phyloP scores from a whole-genome alignment of 257 asterid species.

The Przewalskia tangutica region DNA sequence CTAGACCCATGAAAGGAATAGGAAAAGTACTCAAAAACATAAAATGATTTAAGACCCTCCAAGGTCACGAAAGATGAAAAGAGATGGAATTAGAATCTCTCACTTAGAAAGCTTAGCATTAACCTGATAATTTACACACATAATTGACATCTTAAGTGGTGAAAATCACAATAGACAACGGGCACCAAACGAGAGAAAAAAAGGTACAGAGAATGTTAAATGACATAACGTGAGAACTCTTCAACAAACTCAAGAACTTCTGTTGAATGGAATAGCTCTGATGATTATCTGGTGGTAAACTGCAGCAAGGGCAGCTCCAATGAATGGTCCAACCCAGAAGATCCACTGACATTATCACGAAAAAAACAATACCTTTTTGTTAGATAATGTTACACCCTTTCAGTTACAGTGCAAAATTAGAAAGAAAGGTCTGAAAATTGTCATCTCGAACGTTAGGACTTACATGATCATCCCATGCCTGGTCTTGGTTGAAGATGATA shows the following conservation, averaged over 20 bases:
- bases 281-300: neutral
- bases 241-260: conserved; percentile 17
- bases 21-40: no score
- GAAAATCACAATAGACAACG: neutral
- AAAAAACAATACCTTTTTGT: neutral
- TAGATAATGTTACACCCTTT: neutral
- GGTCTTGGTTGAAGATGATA: conserved; percentile 37
- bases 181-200: neutral
- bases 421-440: neutral
- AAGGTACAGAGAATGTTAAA: neutral
- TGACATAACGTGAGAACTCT: neutral
- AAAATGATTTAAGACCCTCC: no score
- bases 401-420: no score
- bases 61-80: no score
- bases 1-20: no score
- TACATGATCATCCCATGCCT: conserved; percentile 45
- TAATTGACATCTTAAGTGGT: neutral
- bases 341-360: conserved; percentile 9
- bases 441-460: neutral
- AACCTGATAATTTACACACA: conserved; percentile 6
- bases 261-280: conserved; percentile 60
- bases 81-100: neutral
- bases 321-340: conserved; percentile 65
- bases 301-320: conserved; percentile 14
- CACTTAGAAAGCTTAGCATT: neutral